phyloP scores from a whole-genome alignment of 2,329 filamentous ascomycete genomes.

The Pleomassaria siparia region DNA sequence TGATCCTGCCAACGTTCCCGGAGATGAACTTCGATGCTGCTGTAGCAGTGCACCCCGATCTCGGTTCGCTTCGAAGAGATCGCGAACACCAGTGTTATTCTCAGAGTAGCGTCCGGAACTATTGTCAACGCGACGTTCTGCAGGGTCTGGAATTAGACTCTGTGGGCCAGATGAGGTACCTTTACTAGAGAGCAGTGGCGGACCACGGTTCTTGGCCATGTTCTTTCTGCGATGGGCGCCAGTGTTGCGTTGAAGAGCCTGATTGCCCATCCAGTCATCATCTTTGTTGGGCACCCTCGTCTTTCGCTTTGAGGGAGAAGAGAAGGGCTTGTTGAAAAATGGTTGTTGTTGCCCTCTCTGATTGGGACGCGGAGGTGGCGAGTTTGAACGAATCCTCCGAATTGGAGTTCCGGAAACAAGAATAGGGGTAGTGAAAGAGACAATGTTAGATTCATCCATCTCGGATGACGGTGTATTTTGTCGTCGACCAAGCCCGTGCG shows the following conservation, averaged over 20 bases:
- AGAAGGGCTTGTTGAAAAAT: conserved; percentile 30
- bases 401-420: background rate
- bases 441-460: background rate
- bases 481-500: too few relatives aligned
- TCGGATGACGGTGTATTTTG: conserved; percentile 1
- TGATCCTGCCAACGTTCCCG: background rate
- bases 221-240: conserved; percentile 2
- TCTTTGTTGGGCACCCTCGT: background rate
- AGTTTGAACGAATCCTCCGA: background rate
- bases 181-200: background rate
- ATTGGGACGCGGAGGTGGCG: conserved; percentile 3
- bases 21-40: background rate
- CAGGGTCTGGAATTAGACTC: background rate
- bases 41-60: background rate
- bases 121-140: conserved; percentile 1
- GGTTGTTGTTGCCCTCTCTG: conserved; percentile 6
- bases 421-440: conserved; percentile 4
- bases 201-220: background rate
- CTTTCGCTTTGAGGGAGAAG: conserved; percentile 19
- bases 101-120: conserved; percentile 7
- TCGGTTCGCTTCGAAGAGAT: conserved; percentile 18
- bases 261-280: conserved; percentile 26
- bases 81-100: conserved; percentile 28
- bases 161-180: background rate
- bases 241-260: background rate